These are phyloP conservation scores for Penicillium samsonianum DNA, from an alignment of 495 filamentous ascomycete genomes.

Conservation along the genomic window DNA sequence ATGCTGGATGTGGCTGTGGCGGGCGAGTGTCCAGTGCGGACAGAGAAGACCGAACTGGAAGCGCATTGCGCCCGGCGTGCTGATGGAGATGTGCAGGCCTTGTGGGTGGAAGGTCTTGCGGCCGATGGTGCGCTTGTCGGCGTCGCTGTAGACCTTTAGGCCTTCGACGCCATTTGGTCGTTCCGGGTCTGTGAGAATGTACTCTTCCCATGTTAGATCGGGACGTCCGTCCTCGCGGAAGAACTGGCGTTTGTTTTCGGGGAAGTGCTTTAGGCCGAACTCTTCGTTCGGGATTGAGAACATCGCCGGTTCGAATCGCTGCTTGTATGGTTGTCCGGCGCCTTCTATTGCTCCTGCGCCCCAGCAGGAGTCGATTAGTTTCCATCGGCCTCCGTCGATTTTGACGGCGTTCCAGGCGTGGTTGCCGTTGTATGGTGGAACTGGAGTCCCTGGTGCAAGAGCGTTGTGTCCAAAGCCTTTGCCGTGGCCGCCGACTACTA, in stretches of 20 bases:
- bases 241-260: slow-evolving; percentile 63
- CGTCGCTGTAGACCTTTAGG: slow-evolving; percentile 54
- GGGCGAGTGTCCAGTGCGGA: slow-evolving; percentile 72
- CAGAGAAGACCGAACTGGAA: slow-evolving; percentile 79
- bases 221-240: slow-evolving; percentile 62
- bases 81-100: slow-evolving; percentile 57
- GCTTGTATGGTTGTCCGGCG: slow-evolving; percentile 57
- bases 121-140: slow-evolving; percentile 63
- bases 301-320: slow-evolving; percentile 63
- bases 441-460: slow-evolving; percentile 52
- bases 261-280: slow-evolving; percentile 81
- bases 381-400: slow-evolving; percentile 86
- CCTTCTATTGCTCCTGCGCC: slow-evolving; percentile 69
- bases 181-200: slow-evolving; percentile 58
- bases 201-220: slow-evolving; percentile 74
- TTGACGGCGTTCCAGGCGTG: slow-evolving; percentile 95
- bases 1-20: slow-evolving; percentile 57
- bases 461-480: slow-evolving; percentile 77
- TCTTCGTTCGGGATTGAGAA: slow-evolving; percentile 84
- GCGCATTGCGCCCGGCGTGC: slow-evolving; percentile 54
- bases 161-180: slow-evolving; percentile 41
- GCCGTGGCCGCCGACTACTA: slow-evolving; percentile 76
- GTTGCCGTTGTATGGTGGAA: slow-evolving; percentile 59
- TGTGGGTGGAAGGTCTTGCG: slow-evolving; percentile 61
- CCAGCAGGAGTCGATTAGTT: slow-evolving; percentile 91